A percentile compares a stretch with the other conserved stretches of the same genome.
These are phyloP conservation scores for Aphanomyces stellatus DNA, from an alignment of 352 stramenopile genomes.

Conservation along the genomic window DNA sequence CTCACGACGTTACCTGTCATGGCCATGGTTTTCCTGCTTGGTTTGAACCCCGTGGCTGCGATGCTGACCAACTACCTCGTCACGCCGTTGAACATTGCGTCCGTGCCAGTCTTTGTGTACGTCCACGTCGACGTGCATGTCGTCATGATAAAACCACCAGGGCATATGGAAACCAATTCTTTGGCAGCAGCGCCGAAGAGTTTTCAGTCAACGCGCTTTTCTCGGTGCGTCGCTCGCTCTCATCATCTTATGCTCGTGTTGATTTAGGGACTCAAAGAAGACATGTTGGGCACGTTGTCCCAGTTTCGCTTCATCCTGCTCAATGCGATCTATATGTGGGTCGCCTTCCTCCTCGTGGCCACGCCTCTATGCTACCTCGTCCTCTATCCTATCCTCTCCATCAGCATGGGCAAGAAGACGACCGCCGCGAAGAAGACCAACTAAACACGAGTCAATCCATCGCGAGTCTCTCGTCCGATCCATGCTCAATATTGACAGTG, in stretches of 20 bases:
- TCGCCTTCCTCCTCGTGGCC: constrained; percentile 50
- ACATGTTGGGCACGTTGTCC: constrained; percentile 63
- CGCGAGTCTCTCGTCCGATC: too few species aligned
- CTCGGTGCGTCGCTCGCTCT: constrained; percentile 23
- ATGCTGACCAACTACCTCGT: constrained; percentile 80
- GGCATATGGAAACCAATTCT: constrained; percentile 49
- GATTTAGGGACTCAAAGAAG: constrained; percentile 47
- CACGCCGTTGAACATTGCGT: constrained; percentile 70
- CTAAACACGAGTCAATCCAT: neutral
- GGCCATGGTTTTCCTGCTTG: constrained; percentile 65
- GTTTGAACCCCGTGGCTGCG: constrained; percentile 66
- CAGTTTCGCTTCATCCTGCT: constrained; percentile 73
- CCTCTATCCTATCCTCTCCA: constrained; percentile 46
- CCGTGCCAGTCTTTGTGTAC: constrained; percentile 70
- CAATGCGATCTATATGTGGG: constrained; percentile 73
- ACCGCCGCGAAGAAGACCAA: neutral
- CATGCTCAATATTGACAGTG: neutral
- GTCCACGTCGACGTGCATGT: neutral
- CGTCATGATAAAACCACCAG: constrained; percentile 22
- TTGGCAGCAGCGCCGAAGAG: constrained; percentile 39
- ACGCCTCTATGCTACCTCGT: constrained; percentile 54
- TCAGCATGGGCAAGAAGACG: constrained; percentile 5
- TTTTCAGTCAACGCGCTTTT: constrained; percentile 66
- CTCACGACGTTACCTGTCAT: constrained; percentile 67
- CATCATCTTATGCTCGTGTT: neutral